These are phyloP conservation scores for Fusarium siculi DNA, from an alignment of 2,329 filamentous ascomycete genomes.

Conservation along the genomic window DNA sequence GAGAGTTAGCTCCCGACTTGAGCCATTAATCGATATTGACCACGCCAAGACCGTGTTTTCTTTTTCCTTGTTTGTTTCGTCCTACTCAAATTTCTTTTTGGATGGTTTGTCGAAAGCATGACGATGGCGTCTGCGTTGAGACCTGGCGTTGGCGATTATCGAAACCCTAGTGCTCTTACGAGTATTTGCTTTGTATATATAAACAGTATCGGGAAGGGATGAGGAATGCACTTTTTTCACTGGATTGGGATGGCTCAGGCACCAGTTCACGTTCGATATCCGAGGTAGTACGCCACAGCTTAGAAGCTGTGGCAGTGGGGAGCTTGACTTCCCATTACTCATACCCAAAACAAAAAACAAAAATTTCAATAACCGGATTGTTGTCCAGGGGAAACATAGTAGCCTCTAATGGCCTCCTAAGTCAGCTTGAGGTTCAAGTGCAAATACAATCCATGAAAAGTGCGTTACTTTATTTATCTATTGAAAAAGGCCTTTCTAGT, in stretches of 20 bases:
- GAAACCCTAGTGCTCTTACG: constrained; percentile 41
- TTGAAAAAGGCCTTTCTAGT: constrained; percentile 1
- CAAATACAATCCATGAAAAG: not conserved
- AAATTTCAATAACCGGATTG: constrained; percentile 14
- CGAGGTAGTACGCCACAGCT: constrained; percentile 7
- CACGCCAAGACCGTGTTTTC: constrained; percentile 25
- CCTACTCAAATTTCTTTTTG: constrained; percentile 9
- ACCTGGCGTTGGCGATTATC: constrained; percentile 46
- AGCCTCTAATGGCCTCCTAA: no score
- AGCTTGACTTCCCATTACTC: constrained; percentile 17
- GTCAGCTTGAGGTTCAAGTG: not conserved
- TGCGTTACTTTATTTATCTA: constrained; percentile 17
- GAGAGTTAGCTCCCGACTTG: constrained; percentile 8
- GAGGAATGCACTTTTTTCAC: constrained; percentile 31
- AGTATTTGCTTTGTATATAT: constrained; percentile 47
- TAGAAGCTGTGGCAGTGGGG: constrained; percentile 17
- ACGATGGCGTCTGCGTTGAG: constrained; percentile 46
- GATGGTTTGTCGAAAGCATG: constrained; percentile 43
- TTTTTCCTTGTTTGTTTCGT: constrained; percentile 20
- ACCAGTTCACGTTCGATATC: constrained; percentile 36
- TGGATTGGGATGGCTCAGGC: constrained; percentile 33
- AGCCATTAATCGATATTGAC: constrained; percentile 13
- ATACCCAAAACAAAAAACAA: constrained; percentile 27
- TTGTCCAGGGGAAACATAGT: not conserved
- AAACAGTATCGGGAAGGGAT: constrained; percentile 41